These are phyloP conservation scores for Prunus mira DNA, from an alignment of 306 rosid species.

Conservation along the genomic window DNA sequence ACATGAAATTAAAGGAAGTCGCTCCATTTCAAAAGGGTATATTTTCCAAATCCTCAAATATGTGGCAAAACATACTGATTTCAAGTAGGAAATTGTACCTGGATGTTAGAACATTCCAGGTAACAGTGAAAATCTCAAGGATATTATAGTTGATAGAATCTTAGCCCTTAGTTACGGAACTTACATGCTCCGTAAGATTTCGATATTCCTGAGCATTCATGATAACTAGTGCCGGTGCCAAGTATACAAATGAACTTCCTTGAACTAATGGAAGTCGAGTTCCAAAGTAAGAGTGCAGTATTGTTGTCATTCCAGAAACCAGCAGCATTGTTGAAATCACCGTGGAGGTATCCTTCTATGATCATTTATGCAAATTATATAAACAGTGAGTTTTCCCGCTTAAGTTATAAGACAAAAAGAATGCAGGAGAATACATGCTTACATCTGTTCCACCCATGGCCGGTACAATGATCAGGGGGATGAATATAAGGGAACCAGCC, in stretches of 20 bases:
- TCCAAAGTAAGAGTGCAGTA: conserved; percentile 80
- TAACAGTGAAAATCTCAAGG: conserved; percentile 16
- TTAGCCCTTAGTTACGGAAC: conserved; percentile 26
- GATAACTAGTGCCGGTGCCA: conserved; percentile 84
- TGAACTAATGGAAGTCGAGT: conserved; percentile 93
- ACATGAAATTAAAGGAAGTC: conserved; percentile 3
- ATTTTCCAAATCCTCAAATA: conserved; percentile 14
- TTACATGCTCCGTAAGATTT: conserved; percentile 77
- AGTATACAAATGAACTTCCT: conserved; percentile 92
- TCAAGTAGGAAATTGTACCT: conserved; percentile 18
- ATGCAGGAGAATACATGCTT: conserved; percentile 31
- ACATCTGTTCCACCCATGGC: conserved; percentile 87
- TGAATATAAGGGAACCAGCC: conserved; percentile 83
- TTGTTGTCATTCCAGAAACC: conserved; percentile 82
- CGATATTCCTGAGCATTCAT: conserved; percentile 80
- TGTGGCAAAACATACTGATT: conserved; percentile 2
- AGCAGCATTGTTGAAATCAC: conserved; percentile 86
- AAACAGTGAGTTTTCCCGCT: conserved; percentile 1
- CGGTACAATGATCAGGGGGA: conserved; percentile 74
- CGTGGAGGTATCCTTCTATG: conserved; percentile 81
- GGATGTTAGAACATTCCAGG: neutral
- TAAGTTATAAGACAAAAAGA: conserved; percentile 21
- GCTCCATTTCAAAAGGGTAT: neutral
- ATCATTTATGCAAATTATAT: conserved; percentile 22
- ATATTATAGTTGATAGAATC: conserved; percentile 5